These are phyloP conservation scores for Yamadazyma mexicana DNA, from an alignment of 1,139 yeast genomes.

Conservation along the genomic window DNA sequence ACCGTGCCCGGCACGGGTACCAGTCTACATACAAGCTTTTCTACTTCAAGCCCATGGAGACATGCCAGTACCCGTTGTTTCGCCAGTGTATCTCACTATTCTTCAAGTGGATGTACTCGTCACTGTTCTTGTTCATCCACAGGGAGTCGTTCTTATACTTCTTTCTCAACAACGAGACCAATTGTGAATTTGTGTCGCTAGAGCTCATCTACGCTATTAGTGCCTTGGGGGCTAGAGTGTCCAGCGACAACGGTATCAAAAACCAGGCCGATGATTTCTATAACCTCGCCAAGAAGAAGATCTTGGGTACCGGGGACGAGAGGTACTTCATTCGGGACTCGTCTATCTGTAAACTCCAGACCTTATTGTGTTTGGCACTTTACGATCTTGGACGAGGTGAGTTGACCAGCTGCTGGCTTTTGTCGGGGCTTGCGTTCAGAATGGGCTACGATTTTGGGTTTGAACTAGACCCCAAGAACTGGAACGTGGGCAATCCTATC, in stretches of 20 bases:
- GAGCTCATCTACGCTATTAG: constrained; percentile 13
- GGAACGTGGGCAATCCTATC: constrained; percentile 10
- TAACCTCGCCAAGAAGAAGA: constrained; percentile 4
- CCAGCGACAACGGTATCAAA: constrained; percentile 6
- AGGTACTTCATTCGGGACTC: constrained; percentile 10
- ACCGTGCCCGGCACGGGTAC: constrained; percentile 10
- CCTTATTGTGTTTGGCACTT: constrained; percentile 13
- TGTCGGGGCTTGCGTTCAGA: constrained; percentile 15
- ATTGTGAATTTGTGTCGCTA: constrained; percentile 12
- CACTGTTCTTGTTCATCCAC: constrained; percentile 13
- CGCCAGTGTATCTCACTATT: constrained; percentile 11
- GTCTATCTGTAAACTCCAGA: constrained; percentile 12
- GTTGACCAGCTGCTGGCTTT: constrained; percentile 14
- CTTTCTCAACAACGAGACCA: constrained; percentile 11
- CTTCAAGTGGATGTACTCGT: constrained; percentile 14
- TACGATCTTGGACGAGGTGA: constrained; percentile 15
- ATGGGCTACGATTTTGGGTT: constrained; percentile 14
- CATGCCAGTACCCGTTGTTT: not conserved
- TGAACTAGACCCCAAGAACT: constrained; percentile 15
- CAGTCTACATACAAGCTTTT: constrained; percentile 7
- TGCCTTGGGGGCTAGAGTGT: constrained; percentile 13
- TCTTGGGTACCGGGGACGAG: constrained; percentile 6
- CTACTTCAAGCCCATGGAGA: constrained; percentile 8
- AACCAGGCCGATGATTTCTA: constrained; percentile 9
- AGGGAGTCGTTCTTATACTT: constrained; percentile 14